A percentile compares a stretch with the other conserved stretches of the same genome.
These are phyloP conservation scores for Graphilbum ipis-grandicollis DNA, from an alignment of 2,329 filamentous ascomycete genomes.

Conservation along the genomic window DNA sequence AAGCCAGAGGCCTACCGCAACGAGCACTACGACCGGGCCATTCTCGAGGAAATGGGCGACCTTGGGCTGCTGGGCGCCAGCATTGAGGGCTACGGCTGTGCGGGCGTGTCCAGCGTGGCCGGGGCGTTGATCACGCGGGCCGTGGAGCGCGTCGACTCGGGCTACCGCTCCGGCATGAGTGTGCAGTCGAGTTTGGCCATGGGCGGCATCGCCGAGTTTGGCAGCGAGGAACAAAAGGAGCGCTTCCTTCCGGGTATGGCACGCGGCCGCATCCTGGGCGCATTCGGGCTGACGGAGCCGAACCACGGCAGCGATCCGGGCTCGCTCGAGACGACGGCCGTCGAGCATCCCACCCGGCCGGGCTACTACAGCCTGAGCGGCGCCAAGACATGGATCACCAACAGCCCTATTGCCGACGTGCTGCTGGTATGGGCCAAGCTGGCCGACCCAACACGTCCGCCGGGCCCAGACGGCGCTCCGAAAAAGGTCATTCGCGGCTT, in stretches of 20 bases:
- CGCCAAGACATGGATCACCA: slow-evolving; percentile 83
- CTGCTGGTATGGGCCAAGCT: slow-evolving; percentile 85
- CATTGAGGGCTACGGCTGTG: slow-evolving; percentile 69
- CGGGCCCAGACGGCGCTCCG: slow-evolving; percentile 9
- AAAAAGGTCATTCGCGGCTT: slow-evolving; percentile 58
- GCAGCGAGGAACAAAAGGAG: slow-evolving; percentile 64
- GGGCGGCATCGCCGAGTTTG: slow-evolving; percentile 74
- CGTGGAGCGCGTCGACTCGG: slow-evolving; percentile 73
- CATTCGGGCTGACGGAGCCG: slow-evolving; percentile 73
- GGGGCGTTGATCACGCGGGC: slow-evolving; percentile 71
- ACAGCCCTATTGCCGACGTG: slow-evolving; percentile 70
- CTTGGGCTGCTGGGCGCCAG: slow-evolving; percentile 66
- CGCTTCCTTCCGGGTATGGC: slow-evolving; percentile 61
- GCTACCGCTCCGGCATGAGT: slow-evolving; percentile 75
- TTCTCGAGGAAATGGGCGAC: slow-evolving; percentile 74
- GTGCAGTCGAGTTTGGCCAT: slow-evolving; percentile 75
- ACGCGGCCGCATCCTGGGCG: slow-evolving; percentile 58
- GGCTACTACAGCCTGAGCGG: slow-evolving; percentile 61
- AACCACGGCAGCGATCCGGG: slow-evolving; percentile 81
- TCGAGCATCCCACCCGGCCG: slow-evolving; percentile 59
- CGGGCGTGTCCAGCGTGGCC: slow-evolving; percentile 65
- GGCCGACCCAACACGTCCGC: slow-evolving; percentile 55
- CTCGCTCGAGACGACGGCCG: slow-evolving; percentile 67
- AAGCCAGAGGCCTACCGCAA: slow-evolving; percentile 39
- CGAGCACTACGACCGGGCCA: slow-evolving; percentile 64